These are phyloP conservation scores for Scedosporium apiospermum DNA, from an alignment of 2,329 filamentous ascomycete genomes.

Conservation along the genomic window DNA sequence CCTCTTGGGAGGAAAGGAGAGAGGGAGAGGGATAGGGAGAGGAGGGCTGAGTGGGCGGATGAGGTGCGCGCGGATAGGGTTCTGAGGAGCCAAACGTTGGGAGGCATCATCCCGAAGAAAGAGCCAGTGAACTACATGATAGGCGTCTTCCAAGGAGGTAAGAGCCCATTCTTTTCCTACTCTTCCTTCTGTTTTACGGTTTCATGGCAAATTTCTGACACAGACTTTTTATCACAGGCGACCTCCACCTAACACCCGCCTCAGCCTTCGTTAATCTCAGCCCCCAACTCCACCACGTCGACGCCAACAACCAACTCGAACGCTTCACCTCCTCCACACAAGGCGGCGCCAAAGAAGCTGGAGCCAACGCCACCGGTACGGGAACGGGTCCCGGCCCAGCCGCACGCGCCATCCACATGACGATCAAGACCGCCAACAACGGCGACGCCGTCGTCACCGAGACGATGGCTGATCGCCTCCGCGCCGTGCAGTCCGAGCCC, in stretches of 20 bases:
- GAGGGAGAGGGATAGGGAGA: slow-evolving; percentile 25
- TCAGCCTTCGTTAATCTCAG: slow-evolving; percentile 79
- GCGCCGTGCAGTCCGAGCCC: slow-evolving; percentile 67
- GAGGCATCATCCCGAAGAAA: slow-evolving; percentile 64
- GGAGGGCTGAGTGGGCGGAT: slow-evolving; percentile 51
- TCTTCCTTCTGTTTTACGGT: background rate
- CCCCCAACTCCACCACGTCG: slow-evolving; percentile 86
- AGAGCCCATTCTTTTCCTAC: slow-evolving; percentile 19
- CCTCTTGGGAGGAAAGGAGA: slow-evolving; percentile 17
- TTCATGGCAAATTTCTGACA: slow-evolving; percentile 11
- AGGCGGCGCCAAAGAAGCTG: slow-evolving; percentile 20
- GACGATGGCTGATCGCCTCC: slow-evolving; percentile 67
- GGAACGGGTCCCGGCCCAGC: slow-evolving; percentile 32
- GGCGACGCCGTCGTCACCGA: slow-evolving; percentile 56
- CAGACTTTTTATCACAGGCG: slow-evolving; percentile 38
- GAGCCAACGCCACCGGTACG: slow-evolving; percentile 20
- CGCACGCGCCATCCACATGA: slow-evolving; percentile 75
- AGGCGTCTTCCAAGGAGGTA: slow-evolving; percentile 78
- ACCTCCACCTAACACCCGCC: slow-evolving; percentile 78
- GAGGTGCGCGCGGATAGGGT: slow-evolving; percentile 62
- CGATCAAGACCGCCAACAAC: slow-evolving; percentile 67
- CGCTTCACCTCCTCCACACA: slow-evolving; percentile 28
- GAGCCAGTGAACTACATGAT: slow-evolving; percentile 80
- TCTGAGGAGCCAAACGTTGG: slow-evolving; percentile 72
- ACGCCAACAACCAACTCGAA: slow-evolving; percentile 69